Base-by-base conservation (phyloP, 2,329 filamentous ascomycete species). In the Cladophialophora psammophila region DNA sequence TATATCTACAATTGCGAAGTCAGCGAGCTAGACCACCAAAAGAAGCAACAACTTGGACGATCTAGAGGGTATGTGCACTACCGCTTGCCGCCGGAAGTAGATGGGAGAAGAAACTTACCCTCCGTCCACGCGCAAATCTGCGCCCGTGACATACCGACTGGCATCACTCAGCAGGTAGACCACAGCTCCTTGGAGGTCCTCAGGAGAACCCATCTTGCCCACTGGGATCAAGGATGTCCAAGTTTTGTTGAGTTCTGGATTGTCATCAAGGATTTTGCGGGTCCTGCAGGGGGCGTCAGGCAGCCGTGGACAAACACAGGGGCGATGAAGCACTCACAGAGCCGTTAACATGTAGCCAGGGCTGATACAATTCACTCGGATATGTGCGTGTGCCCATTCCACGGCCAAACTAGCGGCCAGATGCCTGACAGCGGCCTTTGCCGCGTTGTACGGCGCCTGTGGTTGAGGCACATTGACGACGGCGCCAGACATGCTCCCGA, bases 261-360 rank as follows among this genome's bases (percentile, higher is more conserved):
- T 96, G 67, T 97, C 93, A 71, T 95, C 91, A 32, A 98, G 87
- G 73, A 98, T 97, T 83, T 96, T 96, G 82, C 93, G 89, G 50
- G 93, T 97, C 61, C 92, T 96, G 75, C 66, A 64, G 36, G 34
- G 5, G 8, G 18, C 8, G 63, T 68, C 18, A 61, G 62, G 54
- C 32, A 12, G 32, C 15, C 55, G 63, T 57, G 38, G 54, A 40
- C 45, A 82, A 31, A 34, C 34, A n/a, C 67, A 7, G 32, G 32
- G 31, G 18, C 4, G 13, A 18, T n/a, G 10, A 35, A n/a, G 13
- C 9, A 82, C 91, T 87, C 85, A 94, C 91, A 97, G 82, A 66
- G 93, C 91, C 15, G 94, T 97, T 72, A 97, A 83, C 94, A 98
- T 98, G 81, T 98, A 98, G 53, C 95, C 94, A 0, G 94, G 94